A percentile compares a stretch with the other conserved stretches of the same genome.
phyloP scores from a whole-genome alignment of 306 rosid species.

The Trifolium subterraneum region DNA sequence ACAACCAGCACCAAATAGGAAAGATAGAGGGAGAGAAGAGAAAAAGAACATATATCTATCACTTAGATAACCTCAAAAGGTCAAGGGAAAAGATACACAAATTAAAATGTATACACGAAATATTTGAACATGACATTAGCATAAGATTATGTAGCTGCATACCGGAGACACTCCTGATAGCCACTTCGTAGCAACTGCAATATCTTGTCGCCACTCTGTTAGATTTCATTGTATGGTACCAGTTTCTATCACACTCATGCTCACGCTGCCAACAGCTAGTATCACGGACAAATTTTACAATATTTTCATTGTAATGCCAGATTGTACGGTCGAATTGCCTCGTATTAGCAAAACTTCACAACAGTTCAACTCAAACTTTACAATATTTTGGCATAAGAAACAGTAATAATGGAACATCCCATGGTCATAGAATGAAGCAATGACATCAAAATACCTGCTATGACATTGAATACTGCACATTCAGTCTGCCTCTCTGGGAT shows the following conservation, averaged over 20 bases:
- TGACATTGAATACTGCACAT: conserved; percentile 90
- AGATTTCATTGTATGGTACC: too few relatives aligned
- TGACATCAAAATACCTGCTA: conserved; percentile 75
- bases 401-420: conserved; percentile 20
- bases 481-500: conserved; percentile 98
- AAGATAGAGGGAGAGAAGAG: neutral
- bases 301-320: too few relatives aligned
- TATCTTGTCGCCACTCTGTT: conserved; percentile 99
- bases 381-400: conserved; percentile 7
- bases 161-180: conserved; percentile 96
- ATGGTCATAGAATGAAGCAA: conserved; percentile 32
- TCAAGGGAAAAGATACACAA: conserved; percentile 13
- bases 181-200: conserved; percentile 99
- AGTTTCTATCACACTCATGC: too few relatives aligned
- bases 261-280: conserved; percentile 90
- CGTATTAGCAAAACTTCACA: neutral
- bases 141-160: conserved; percentile 44
- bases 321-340: conserved; percentile 6
- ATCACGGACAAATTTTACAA: conserved; percentile 89
- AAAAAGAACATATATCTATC: conserved; percentile 5
- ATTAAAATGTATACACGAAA: conserved; percentile 7
- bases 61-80: conserved; percentile 6
- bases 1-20: too few relatives aligned
- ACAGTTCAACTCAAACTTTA: conserved; percentile 6
- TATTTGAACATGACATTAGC: conserved; percentile 23